Conservation (phyloP, 352 stramenopile genomes). For the Phytophthora capsici region DNA sequence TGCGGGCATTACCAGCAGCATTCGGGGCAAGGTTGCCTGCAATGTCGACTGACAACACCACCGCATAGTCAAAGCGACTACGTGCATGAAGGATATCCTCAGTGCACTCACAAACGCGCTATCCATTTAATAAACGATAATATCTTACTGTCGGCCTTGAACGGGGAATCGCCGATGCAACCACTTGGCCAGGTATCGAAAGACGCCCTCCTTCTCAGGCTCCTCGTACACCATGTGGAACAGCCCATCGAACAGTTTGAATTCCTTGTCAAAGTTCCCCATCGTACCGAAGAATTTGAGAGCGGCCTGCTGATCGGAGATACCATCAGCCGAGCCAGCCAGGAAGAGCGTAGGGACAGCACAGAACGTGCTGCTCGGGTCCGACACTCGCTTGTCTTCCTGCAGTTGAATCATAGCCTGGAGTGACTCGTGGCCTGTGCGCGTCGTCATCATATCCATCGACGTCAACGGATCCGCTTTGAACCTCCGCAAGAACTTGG, state of each 20-base stretch:
- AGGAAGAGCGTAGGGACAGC: conserved; percentile 44
- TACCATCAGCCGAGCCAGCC: conserved; percentile 49
- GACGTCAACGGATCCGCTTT: conserved; percentile 44
- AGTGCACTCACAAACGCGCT: not conserved
- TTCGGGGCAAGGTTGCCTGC: not conserved
- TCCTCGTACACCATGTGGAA: conserved; percentile 70
- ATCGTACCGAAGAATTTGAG: conserved; percentile 54
- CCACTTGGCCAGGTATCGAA: conserved; percentile 53
- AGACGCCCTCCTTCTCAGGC: conserved; percentile 55
- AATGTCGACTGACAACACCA: not conserved
- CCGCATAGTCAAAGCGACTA: no score
- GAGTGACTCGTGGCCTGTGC: conserved; percentile 43
- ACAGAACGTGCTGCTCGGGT: conserved; percentile 32
- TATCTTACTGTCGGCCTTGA: conserved; percentile 15
- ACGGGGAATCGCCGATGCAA: conserved; percentile 35
- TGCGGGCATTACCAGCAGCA: not conserved
- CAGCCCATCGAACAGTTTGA: conserved; percentile 62
- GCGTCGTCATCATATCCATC: conserved; percentile 43
- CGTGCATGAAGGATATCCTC: no score
- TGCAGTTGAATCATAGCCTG: conserved; percentile 46
- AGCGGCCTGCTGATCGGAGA: conserved; percentile 49
- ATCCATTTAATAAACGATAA: conserved; percentile 16
- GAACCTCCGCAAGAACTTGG: conserved; percentile 43
- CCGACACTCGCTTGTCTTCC: conserved; percentile 33
- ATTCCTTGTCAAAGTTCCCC: conserved; percentile 61